Evolutionary conservation across 2,329 filamentous ascomycete species (phyloP), one percentile per base, ranked within the genome.

Genomic region (Diaporthe batatas): DNA sequence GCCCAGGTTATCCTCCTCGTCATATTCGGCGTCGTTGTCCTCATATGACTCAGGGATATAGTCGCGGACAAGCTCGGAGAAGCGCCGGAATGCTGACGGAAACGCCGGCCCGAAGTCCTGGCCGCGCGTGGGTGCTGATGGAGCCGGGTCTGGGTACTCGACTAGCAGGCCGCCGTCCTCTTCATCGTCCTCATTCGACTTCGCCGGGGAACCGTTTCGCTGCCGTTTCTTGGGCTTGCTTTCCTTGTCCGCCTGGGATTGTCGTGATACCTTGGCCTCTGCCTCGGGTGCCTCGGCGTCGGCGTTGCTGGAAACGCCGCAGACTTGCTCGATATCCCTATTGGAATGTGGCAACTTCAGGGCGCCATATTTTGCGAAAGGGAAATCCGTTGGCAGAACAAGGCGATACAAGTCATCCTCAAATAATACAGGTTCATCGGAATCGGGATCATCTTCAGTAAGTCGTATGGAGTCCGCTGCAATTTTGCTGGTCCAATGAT

Each of bases 121-220:
- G 44, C 32, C 42, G 18, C 54, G 64, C 29, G 18, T 12, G 42
- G 42, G 54, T 12, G 67, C 54, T n/a, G 82, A 78, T 3, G 82
- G 80, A 25, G 84, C 85, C 44, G 84, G 87, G 57, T 86, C 88
- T 0, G 90, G 90, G 75, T 90, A 90, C 79, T 92, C 90, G 71
- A 92, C 84, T 32, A 87, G 86, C 44, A 91, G 83, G 34, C 86
- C 87, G 59, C 87, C 86, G 67, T 36, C 34, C 1, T 90, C 85
- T n/a, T 87, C 86, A 6, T 73, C 71, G 2, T 75, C 70, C 3
- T 71, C 71, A 0, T 75, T 71, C 10, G 68, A 68, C 39, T 72
- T 69, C 21, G 53, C 68, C 11, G 68, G 65, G 21, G 71, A 72
- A 25, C 59, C 47, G 23, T 72, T 51, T 10, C 34, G 34, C 32